A percentile compares a stretch with the other conserved stretches of the same genome.
These are phyloP conservation scores for Henckelia pumila DNA, from an alignment of 257 asterid species.

Conservation along the genomic window DNA sequence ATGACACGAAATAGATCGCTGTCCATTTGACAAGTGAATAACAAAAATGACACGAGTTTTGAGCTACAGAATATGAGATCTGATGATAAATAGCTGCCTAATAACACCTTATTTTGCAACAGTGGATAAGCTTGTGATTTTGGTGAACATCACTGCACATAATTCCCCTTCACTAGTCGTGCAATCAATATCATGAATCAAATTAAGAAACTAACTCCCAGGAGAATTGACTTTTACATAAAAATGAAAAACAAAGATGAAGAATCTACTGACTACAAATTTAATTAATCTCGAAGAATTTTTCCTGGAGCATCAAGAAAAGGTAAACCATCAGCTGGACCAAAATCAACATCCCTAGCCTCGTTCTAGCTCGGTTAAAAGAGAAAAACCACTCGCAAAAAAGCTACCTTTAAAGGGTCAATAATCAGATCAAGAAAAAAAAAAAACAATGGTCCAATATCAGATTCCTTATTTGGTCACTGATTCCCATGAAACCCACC, in stretches of 20 bases:
- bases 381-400: not conserved
- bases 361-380: too few relatives aligned
- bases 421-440: conserved; percentile 5
- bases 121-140: too few relatives aligned
- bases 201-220: too few relatives aligned
- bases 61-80: not conserved
- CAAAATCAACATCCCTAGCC: not conserved
- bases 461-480: not conserved
- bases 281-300: not conserved
- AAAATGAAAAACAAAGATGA: not conserved
- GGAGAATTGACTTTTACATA: not conserved
- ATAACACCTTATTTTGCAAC: too few relatives aligned
- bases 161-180: too few relatives aligned
- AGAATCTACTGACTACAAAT: not conserved
- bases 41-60: not conserved
- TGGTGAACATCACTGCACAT: too few relatives aligned
- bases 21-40: not conserved
- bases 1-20: not conserved
- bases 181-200: not conserved
- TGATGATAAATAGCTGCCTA: not conserved
- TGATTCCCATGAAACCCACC: not conserved
- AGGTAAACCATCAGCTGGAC: not conserved
- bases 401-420: too few relatives aligned
- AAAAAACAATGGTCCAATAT: not conserved
- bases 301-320: not conserved